Evolutionary conservation across 148 eudicot species (phyloP), one percentile per base, ranked within the genome.

Genomic region (Vaccinium corymbosum): DNA sequence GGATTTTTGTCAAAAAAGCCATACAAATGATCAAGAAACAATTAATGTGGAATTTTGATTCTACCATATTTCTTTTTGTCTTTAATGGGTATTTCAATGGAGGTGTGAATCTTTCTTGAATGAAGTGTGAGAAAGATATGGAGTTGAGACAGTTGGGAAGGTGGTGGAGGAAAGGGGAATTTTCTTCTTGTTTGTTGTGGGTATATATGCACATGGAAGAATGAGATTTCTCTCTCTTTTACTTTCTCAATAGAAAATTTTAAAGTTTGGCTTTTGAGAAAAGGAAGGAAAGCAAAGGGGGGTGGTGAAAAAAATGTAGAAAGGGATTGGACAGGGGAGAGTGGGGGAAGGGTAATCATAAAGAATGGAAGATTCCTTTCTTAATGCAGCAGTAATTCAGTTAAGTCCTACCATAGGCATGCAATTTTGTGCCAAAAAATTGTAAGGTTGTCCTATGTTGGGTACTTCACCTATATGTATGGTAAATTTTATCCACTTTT

Each of bases 311-410:
- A 78, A 80, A 51, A 25, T 80, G 83, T 49, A 50, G 81, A 79
- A 83, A 80, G 71, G 4, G 87, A 72, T 84, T 75, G 84, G 77
- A 81, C 76, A 81, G 79, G 76, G 83, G 62, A 46, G 84, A 79
- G 81, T 57, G 46, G 12, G 59, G 59, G 72, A 76, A 42, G 59
- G 59, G 72, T 71, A 42, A 70, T 42, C 61, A 42, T 51, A 59
- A 20, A 83, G 78, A 82, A 81, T 55, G 52, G 81, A 80, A 89
- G 87, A 88, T 89, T 90, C 90, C 81, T 90, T 89, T 7, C 89
- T 89, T 91, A 81, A 87, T 90, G 89, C 92, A 82, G 90, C 92
- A 80, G 91, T 86, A 89, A 88, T 88, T 91, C 91, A 76, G 97
- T 89, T 91, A 90, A 80, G 83, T 62, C 51, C 77, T 55, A 17